Evolutionary conservation across 345 rosid species (phyloP), one percentile per base, ranked within the genome.

Genomic region (Rhizophora mangle): DNA sequence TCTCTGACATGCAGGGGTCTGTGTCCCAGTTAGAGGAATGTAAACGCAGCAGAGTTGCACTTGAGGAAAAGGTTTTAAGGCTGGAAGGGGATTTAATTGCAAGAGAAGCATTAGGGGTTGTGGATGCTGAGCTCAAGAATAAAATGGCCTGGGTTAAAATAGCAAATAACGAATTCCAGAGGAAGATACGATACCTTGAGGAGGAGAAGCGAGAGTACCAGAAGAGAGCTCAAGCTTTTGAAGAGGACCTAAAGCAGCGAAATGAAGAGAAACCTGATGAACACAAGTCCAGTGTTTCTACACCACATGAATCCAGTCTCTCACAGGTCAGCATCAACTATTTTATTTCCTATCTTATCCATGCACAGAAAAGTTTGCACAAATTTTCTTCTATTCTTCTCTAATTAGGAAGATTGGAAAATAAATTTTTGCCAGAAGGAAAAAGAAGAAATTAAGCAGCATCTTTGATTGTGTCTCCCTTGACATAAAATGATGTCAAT

Each of bases 21-120:
- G 49, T 81, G 52, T 36, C 84, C 13, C 81, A 82, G 52, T 47
- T 86, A 74, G 89, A 83, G 65, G 79, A 78, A 55, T 83, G 81
- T 79, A 81, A 67, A 68, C 76, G 67, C 52, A 78, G 70, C 58
- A 86, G 85, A 75, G 80, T 80, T 63, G 77, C 78, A 47, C 88
- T 88, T 6, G 85, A 86, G 78, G 91, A 88, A 79, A 86, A 84
- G 76, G 79, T 88, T 70, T 72, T 86, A 36, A 75, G 91, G 70
- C 81, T 88, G 60, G 82, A 83, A 73, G 89, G 90, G 29, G 91
- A 88, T 77, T 78, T 88, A 81, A 81, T 85, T 30, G 90, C 91
- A 67, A 80, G 75, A 79, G 89, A 85, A 76, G 89, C 89, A 73
- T 11, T 79, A 67, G 84, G 79, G 30, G 70, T 76, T 36, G 85